Percentiles rank a stretch among this genome's conserved stretches.
Conservation (phyloP, 208 protist genomes). For the Vickermania ingenoplastis region DNA sequence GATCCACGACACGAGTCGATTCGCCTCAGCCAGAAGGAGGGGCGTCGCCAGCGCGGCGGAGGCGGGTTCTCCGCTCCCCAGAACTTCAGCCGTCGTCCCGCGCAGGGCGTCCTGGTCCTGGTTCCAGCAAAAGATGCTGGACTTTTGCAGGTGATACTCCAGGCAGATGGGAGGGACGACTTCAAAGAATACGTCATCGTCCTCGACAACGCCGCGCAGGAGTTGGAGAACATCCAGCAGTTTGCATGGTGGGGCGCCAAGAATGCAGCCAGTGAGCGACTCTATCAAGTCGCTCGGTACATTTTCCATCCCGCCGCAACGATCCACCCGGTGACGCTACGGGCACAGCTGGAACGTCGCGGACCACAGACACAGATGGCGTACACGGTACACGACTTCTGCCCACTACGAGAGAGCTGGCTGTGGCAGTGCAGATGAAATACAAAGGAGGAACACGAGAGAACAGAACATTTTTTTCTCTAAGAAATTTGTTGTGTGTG, state of each 20-base stretch:
- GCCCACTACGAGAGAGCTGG: no score
- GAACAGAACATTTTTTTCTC: no score
- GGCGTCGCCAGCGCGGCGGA: no score
- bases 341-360: no score
- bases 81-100: not conserved
- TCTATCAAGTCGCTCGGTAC: not conserved
- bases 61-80: not conserved
- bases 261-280: slow-evolving; percentile 12
- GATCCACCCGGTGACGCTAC: no score
- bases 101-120: not conserved
- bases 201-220: slow-evolving; percentile 10
- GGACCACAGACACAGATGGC: no score
- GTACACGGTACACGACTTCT: no score
- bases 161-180: slow-evolving; percentile 9
- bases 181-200: slow-evolving; percentile 13
- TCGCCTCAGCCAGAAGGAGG: not conserved
- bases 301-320: not conserved
- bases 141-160: slow-evolving; percentile 10
- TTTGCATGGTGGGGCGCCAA: slow-evolving; percentile 15
- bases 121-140: slow-evolving; percentile 2
- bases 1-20: not conserved
- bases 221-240: slow-evolving; percentile 5
- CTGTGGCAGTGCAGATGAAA: no score
- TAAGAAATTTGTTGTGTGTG: no score
- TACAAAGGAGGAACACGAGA: no score